Conservation (phyloP, 495 filamentous ascomycete genomes). For the Pyrenopolyporus hunteri region DNA sequence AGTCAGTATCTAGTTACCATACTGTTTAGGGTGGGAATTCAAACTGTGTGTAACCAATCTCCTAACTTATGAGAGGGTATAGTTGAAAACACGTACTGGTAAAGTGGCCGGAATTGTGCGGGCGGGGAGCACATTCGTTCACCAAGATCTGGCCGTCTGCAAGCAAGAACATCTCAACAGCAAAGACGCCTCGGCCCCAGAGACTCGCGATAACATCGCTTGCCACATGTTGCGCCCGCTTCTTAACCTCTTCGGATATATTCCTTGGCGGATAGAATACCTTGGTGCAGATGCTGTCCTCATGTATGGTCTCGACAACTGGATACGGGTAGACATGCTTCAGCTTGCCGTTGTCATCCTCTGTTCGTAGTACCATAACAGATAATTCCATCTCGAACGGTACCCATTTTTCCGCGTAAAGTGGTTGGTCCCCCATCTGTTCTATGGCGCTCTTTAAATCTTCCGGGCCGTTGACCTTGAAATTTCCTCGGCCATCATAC, state of each 20-base stretch:
- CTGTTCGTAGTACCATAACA: slow-evolving; percentile 93
- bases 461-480: slow-evolving; percentile 67
- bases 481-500: slow-evolving; percentile 95
- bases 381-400: slow-evolving; percentile 86
- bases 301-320: slow-evolving; percentile 91
- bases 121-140: slow-evolving; percentile 94
- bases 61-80: not conserved
- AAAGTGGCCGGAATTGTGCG: slow-evolving; percentile 97
- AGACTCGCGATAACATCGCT: slow-evolving; percentile 78
- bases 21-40: too few relatives aligned
- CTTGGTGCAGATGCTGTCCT: slow-evolving; percentile 94
- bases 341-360: slow-evolving; percentile 64
- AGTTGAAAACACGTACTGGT: slow-evolving; percentile 57
- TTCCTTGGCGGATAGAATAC: slow-evolving; percentile 84
- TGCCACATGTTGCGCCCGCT: slow-evolving; percentile 76
- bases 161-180: slow-evolving; percentile 96
- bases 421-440: slow-evolving; percentile 68
- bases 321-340: slow-evolving; percentile 74
- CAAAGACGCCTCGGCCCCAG: slow-evolving; percentile 90
- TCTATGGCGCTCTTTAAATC: slow-evolving; percentile 74
- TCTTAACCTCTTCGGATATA: slow-evolving; percentile 64
- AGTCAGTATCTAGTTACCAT: not conserved
- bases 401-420: slow-evolving; percentile 94
- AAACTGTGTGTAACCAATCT: too few relatives aligned
- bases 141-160: slow-evolving; percentile 76